These are phyloP conservation scores for Phytophthora ohioensis DNA, from an alignment of 352 stramenopile species.

Conservation along the genomic window DNA sequence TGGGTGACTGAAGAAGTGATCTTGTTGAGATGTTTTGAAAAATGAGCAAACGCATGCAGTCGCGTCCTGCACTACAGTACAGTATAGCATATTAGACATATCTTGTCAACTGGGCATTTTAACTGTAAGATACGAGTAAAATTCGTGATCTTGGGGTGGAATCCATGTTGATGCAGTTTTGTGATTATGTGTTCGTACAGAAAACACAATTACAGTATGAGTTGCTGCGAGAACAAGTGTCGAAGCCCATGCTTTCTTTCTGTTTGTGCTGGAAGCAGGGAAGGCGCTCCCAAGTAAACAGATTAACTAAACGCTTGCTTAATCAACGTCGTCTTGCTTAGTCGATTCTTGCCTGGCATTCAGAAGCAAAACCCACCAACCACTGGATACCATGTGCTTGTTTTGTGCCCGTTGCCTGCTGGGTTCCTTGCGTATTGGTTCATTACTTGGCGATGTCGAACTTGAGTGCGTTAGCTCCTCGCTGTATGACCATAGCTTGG, in stretches of 20 bases:
- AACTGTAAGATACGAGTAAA: no score
- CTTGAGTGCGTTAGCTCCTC: constrained; percentile 47
- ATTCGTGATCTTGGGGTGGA: background rate
- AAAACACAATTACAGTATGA: no score
- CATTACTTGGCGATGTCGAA: constrained; percentile 36
- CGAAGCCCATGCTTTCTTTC: no score
- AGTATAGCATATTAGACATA: no score
- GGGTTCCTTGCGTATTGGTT: background rate
- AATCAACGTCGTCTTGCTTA: background rate
- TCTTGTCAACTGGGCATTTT: no score
- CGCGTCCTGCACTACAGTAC: no score
- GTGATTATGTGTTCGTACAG: background rate
- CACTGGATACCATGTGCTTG: no score
- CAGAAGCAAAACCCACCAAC: no score
- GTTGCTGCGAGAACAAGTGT: no score
- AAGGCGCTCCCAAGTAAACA: no score
- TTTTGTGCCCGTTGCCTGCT: background rate
- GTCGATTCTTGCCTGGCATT: background rate
- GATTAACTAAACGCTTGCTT: background rate
- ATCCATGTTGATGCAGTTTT: background rate
- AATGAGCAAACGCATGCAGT: background rate
- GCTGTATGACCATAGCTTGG: constrained; percentile 53
- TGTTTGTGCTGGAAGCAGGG: no score
- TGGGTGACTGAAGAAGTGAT: background rate
- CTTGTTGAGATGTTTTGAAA: background rate